Percentiles rank a stretch among this genome's conserved stretches.
phyloP scores from a whole-genome alignment of 1,284 basidiomycete genomes.

The Phellinidium pouzarii region DNA sequence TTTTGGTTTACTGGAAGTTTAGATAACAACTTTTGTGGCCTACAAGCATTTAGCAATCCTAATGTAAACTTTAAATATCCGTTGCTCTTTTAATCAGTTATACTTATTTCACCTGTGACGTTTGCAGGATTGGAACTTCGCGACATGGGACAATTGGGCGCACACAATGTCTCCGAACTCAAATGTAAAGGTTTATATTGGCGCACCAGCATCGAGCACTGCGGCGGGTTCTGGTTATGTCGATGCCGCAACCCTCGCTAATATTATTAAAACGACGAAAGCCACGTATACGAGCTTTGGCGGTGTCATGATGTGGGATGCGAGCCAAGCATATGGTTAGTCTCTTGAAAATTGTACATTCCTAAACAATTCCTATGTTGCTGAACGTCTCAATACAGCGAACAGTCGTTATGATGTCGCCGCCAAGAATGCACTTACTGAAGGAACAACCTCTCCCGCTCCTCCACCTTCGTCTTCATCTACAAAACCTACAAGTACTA shows the following conservation, averaged over 20 bases:
- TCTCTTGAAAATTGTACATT: background rate
- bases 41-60: slow-evolving; percentile 36
- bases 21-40: slow-evolving; percentile 56
- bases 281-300: slow-evolving; percentile 56
- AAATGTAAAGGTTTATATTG: slow-evolving; percentile 57
- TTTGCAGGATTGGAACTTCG: slow-evolving; percentile 44
- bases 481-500: background rate
- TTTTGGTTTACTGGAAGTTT: slow-evolving; percentile 13
- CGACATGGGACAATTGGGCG: slow-evolving; percentile 56
- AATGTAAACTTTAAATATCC: slow-evolving; percentile 29
- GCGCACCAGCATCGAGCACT: slow-evolving; percentile 45
- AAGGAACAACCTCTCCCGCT: slow-evolving; percentile 23
- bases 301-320: slow-evolving; percentile 65
- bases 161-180: slow-evolving; percentile 49
- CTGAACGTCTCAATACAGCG: slow-evolving; percentile 27
- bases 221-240: slow-evolving; percentile 51
- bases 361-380: background rate
- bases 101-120: slow-evolving; percentile 6
- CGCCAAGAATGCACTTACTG: slow-evolving; percentile 44
- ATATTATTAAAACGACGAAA: slow-evolving; percentile 38
- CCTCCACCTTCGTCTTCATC: slow-evolving; percentile 20
- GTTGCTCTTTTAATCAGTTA: background rate
- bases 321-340: slow-evolving; percentile 50
- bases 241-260: slow-evolving; percentile 36
- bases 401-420: slow-evolving; percentile 46